Evolutionary conservation across 352 stramenopile species (phyloP).

Genomic region (Pythium volutum): DNA sequence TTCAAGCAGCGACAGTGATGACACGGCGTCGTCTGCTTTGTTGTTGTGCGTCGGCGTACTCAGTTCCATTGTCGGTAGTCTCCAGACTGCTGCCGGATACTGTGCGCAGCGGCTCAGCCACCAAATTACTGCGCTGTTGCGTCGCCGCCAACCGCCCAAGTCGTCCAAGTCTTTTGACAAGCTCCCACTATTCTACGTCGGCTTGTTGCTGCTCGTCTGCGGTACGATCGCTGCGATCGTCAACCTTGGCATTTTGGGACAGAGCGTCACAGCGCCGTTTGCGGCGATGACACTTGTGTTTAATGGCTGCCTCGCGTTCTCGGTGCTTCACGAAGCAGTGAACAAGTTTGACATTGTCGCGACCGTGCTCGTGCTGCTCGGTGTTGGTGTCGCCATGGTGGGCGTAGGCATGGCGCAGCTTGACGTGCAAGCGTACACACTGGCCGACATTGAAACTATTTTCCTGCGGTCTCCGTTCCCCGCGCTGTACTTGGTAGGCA

Average conservation of each 20-base stretch:
- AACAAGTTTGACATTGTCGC: slow-evolving; percentile 33
- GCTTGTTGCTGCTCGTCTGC: slow-evolving; percentile 31
- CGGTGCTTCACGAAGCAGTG: slow-evolving; percentile 30
- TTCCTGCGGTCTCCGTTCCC: slow-evolving; percentile 28
- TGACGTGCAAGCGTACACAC: slow-evolving; percentile 18
- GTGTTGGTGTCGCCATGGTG: slow-evolving; percentile 31
- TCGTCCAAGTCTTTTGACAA: neutral
- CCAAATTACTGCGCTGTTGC: slow-evolving; percentile 20
- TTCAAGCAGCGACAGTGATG: neutral
- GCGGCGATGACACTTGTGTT: slow-evolving; percentile 40
- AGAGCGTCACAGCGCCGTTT: slow-evolving; percentile 37
- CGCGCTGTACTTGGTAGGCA: slow-evolving; percentile 23
- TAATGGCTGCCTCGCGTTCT: slow-evolving; percentile 32
- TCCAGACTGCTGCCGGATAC: slow-evolving; percentile 36
- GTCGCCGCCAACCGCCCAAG: neutral
- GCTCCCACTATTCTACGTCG: slow-evolving; percentile 28
- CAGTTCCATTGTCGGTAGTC: slow-evolving; percentile 36
- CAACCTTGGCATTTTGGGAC: slow-evolving; percentile 37
- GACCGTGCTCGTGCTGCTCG: slow-evolving; percentile 31
- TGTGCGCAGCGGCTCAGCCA: slow-evolving; percentile 36
- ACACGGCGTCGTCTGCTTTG: slow-evolving; percentile 15
- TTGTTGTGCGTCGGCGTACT: slow-evolving; percentile 30
- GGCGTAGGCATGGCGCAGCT: slow-evolving; percentile 28
- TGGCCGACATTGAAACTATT: slow-evolving; percentile 26
- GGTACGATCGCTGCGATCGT: slow-evolving; percentile 34